Percentiles rank a stretch among this genome's conserved stretches.
These are phyloP conservation scores for Suillus subalutaceus DNA, from an alignment of 768 basidiomycete species.

Conservation along the genomic window DNA sequence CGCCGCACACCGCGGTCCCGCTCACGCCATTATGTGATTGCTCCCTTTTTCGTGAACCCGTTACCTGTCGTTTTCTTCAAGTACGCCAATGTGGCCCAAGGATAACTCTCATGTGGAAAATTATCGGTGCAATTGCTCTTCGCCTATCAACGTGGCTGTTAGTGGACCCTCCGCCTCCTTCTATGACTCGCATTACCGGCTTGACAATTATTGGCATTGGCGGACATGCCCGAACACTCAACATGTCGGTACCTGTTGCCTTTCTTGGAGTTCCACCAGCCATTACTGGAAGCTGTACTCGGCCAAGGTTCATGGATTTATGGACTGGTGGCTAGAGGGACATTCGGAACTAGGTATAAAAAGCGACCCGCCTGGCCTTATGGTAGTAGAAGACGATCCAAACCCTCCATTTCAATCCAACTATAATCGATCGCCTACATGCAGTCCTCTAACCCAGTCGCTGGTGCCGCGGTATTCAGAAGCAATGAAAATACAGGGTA, in stretches of 20 bases:
- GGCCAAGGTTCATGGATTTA: neutral
- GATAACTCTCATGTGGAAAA: neutral
- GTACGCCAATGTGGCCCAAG: neutral
- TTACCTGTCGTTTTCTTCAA: too few species aligned
- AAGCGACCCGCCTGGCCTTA: too few species aligned
- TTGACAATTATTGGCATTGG: neutral
- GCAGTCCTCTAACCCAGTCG: neutral
- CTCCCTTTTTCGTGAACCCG: neutral
- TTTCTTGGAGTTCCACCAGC: neutral
- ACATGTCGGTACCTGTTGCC: neutral
- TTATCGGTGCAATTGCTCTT: neutral
- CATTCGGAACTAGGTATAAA: neutral
- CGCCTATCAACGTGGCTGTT: neutral
- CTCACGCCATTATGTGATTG: neutral
- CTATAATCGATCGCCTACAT: neutral
- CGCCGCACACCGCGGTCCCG: neutral
- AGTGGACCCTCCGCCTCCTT: too few species aligned
- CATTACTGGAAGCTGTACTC: neutral
- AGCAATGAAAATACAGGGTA: neutral
- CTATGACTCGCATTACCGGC: neutral
- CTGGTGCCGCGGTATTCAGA: too few species aligned
- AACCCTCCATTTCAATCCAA: neutral
- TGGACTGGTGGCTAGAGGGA: neutral
- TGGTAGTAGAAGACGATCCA: neutral
- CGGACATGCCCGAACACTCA: neutral